These are phyloP conservation scores for Hypomontagnella submonticulosa DNA, from an alignment of 495 filamentous ascomycete species.

Conservation along the genomic window DNA sequence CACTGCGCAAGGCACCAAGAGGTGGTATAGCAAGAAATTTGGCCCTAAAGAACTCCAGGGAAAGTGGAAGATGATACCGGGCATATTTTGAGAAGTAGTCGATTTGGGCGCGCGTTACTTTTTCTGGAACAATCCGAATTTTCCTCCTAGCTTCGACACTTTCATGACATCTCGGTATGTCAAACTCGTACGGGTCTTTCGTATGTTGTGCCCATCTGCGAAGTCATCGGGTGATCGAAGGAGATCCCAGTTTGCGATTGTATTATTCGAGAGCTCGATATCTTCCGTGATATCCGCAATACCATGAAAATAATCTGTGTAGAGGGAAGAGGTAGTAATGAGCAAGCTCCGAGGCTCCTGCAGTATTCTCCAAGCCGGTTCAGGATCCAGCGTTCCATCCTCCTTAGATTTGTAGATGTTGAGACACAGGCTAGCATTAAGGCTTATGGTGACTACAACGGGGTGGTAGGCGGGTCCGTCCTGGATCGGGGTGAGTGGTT, in stretches of 20 bases:
- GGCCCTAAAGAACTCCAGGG: constrained; percentile 71
- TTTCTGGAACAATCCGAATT: constrained; percentile 67
- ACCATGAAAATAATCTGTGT: constrained; percentile 80
- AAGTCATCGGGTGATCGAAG: constrained; percentile 71
- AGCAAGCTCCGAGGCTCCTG: constrained; percentile 89
- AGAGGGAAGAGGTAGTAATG: constrained; percentile 74
- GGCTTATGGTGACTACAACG: constrained; percentile 88
- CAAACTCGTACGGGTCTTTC: constrained; percentile 80
- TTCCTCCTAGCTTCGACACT: constrained; percentile 79
- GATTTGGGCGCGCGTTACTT: constrained; percentile 43
- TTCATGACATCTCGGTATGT: constrained; percentile 94
- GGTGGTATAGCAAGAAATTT: constrained; percentile 86
- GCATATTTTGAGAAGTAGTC: constrained; percentile 65
- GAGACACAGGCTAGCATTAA: constrained; percentile 80
- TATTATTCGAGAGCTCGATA: constrained; percentile 66
- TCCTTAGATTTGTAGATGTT: constrained; percentile 77
- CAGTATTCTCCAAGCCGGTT: constrained; percentile 74
- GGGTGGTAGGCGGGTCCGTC: constrained; percentile 89
- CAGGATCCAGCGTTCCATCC: constrained; percentile 57
- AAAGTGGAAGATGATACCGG: constrained; percentile 87
- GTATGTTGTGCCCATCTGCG: constrained; percentile 65
- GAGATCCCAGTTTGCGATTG: constrained; percentile 85
- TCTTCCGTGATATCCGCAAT: constrained; percentile 73
- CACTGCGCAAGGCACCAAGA: constrained; percentile 78
- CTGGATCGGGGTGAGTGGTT: constrained; percentile 39